A percentile compares a stretch with the other conserved stretches of the same genome.
Conservation (phyloP, 78 protist species). For the Cavenderia fasciculata region DNA sequence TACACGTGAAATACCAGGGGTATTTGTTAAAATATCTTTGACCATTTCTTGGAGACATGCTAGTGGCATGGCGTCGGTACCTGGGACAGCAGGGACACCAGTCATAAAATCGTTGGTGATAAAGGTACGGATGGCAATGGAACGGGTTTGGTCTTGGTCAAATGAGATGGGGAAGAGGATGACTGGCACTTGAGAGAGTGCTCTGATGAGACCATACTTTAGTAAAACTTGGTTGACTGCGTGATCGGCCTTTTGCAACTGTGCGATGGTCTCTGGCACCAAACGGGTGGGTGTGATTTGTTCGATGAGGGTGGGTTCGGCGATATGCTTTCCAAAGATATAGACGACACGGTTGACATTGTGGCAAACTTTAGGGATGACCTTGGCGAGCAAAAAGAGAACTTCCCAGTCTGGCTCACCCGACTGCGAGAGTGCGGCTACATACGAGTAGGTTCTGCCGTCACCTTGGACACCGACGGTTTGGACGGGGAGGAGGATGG, state of each 20-base stretch:
- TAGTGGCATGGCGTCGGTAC: conserved; percentile 45
- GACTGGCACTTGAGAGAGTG: conserved; percentile 89
- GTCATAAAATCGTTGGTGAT: conserved; percentile 93
- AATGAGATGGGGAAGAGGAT: conserved; percentile 84
- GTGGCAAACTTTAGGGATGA: conserved; percentile 91
- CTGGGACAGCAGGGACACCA: conserved; percentile 88
- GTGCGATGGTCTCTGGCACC: conserved; percentile 66
- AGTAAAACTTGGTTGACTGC: conserved; percentile 73
- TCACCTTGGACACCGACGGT: conserved; percentile 98
- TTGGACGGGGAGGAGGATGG: conserved; percentile 87
- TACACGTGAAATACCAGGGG: conserved; percentile 81
- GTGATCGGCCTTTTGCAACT: conserved; percentile 89
- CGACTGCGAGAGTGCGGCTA: conserved; percentile 61
- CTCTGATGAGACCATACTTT: conserved; percentile 61
- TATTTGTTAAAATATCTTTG: neutral
- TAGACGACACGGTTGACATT: conserved; percentile 88
- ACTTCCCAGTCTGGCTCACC: conserved; percentile 76
- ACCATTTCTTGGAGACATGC: conserved; percentile 75
- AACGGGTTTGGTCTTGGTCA: conserved; percentile 35
- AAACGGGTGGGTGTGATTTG: conserved; percentile 85
- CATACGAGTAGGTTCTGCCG: conserved; percentile 92
- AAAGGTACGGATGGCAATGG: conserved; percentile 90
- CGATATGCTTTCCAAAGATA: conserved; percentile 78
- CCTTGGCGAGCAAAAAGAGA: conserved; percentile 69
- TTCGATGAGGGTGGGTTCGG: conserved; percentile 13